A percentile compares a stretch with the other conserved stretches of the same genome.
Conservation (phyloP, 805 yeast genomes). For the Myxozyma lipomycoides region DNA sequence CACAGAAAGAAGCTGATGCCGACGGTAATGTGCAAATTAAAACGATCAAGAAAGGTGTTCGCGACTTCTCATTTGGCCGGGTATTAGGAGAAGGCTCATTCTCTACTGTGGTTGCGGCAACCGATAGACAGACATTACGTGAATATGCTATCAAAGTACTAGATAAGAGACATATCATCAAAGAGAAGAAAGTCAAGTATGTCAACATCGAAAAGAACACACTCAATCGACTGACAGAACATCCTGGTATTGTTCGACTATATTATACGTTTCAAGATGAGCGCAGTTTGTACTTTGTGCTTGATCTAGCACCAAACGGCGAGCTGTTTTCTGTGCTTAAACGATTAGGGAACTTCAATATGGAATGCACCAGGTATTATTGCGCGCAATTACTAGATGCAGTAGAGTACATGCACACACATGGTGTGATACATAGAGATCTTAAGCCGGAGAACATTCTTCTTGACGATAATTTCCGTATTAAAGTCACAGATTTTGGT, state of each 20-base stretch:
- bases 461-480: constrained; percentile 76
- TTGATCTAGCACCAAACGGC: constrained; percentile 94
- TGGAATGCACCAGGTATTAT: constrained; percentile 71
- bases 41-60: constrained; percentile 54
- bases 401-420: constrained; percentile 78
- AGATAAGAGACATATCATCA: constrained; percentile 86
- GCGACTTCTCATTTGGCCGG: constrained; percentile 85
- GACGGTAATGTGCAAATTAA: constrained; percentile 51
- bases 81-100: constrained; percentile 94
- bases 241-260: constrained; percentile 89
- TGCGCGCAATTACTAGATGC: constrained; percentile 88
- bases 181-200: constrained; percentile 90
- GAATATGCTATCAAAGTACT: constrained; percentile 89
- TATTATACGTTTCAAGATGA: constrained; percentile 95
- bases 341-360: constrained; percentile 69
- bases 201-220: constrained; percentile 94
- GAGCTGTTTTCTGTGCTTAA: constrained; percentile 78
- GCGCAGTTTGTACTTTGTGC: constrained; percentile 78
- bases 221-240: constrained; percentile 78
- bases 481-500: constrained; percentile 95
- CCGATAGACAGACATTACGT: constrained; percentile 66
- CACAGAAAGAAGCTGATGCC: constrained; percentile 45
- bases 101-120: constrained; percentile 81
- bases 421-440: constrained; percentile 90
- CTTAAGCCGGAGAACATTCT: constrained; percentile 91